phyloP scores from a whole-genome alignment of 2,329 filamentous ascomycete genomes.

The Aureobasidium lini region DNA sequence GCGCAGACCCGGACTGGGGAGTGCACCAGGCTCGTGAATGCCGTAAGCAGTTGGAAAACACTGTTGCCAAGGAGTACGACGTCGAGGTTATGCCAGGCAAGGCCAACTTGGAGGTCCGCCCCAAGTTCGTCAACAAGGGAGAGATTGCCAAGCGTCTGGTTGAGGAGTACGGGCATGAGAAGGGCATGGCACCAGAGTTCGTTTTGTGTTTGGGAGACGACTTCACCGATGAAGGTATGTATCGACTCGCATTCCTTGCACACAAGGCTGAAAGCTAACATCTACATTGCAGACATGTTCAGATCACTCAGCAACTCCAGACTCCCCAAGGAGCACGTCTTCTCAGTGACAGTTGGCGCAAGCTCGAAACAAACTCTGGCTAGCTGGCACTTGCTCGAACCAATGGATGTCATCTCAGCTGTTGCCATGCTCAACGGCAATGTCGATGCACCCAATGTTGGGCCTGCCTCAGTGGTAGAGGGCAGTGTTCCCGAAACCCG shows the following conservation, averaged over 20 bases:
- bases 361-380: constrained; percentile 89
- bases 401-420: constrained; percentile 66
- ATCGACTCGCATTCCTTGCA: neutral
- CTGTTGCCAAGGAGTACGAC: constrained; percentile 71
- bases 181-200: constrained; percentile 64
- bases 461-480: constrained; percentile 25
- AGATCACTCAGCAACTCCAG: constrained; percentile 59
- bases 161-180: constrained; percentile 55
- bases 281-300: constrained; percentile 59
- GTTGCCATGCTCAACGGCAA: constrained; percentile 28
- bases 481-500: constrained; percentile 19
- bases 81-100: constrained; percentile 97
- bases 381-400: constrained; percentile 82
- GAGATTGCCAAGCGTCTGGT: constrained; percentile 85
- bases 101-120: constrained; percentile 93
- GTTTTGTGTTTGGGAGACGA: constrained; percentile 90
- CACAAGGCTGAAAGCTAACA: neutral
- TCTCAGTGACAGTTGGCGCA: constrained; percentile 84
- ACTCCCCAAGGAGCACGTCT: constrained; percentile 60
- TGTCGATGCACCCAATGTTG: constrained; percentile 24
- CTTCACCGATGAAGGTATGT: constrained; percentile 87
- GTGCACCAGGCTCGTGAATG: constrained; percentile 72
- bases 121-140: constrained; percentile 95
- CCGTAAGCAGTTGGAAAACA: constrained; percentile 70
- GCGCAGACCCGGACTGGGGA: constrained; percentile 80